Evolutionary conservation across 306 rosid species (phyloP), one percentile per base, ranked within the genome.

Genomic region (Prunus armeniaca): DNA sequence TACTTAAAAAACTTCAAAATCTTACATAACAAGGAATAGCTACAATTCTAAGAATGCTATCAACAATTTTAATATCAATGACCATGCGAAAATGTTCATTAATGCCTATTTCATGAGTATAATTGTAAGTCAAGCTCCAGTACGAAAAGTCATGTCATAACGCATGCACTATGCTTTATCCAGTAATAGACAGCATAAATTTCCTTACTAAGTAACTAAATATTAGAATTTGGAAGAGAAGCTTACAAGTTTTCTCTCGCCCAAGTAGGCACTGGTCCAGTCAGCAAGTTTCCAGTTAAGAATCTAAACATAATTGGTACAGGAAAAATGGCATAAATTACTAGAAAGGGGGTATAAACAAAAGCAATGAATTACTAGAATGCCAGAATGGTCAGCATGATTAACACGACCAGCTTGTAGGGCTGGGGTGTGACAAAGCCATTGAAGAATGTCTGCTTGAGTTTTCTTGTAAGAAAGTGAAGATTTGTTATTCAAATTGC

Each of bases 251-350:
- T 60, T 1, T 27, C 4, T 52, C 76, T 84, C n/a, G 54, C 65
- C 91, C 87, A 88, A 6, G 25, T 19, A 45, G 89, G 91, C 79
- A 83, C 77, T 0, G 65, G 2, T 83, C 96, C 96, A 43, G 81
- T 57, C 7, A 92, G 75, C 78, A 57, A 22, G 82, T 92, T 90
- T 82, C 89, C 89, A 38, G 88, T 82, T 75, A 92, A 86, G 85
- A 80, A 79, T 73, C 97, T 93, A 66, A 50, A 74, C 71, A 58
- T 41, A 50, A 28, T 58, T 32, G 49, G 58, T 9, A 28, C 32
- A 28, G 32, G 0, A 28, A 28, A 28, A 28, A 27, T 0, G 32
- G 32, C 32, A 28, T 28, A 0, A 28, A 28, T 28, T 28, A 28
- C 32, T 0, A 32, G 38, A 5, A 32, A 1, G 38, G 38, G 38